Evolutionary conservation across 2,329 filamentous ascomycete genomes (phyloP).

Genomic region (Aspergillus sclerotialis): DNA sequence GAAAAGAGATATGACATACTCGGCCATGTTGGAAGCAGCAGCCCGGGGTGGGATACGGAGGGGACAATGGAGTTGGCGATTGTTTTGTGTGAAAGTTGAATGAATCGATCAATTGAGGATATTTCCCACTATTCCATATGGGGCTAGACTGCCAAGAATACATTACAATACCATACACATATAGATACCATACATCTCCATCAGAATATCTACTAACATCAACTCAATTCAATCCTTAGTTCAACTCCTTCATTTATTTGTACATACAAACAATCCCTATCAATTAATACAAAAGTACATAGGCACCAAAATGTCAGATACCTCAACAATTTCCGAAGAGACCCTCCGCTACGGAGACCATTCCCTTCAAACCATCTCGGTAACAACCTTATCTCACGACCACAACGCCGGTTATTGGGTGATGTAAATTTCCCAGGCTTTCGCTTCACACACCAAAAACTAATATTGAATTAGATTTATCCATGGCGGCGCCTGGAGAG

Average conservation of each 20-base stretch:
- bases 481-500: slow-evolving; percentile 45
- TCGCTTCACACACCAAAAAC: neutral
- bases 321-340: no score
- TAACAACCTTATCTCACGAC: slow-evolving; percentile 17
- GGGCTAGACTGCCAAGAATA: slow-evolving; percentile 23
- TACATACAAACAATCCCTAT: no score
- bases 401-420: slow-evolving; percentile 29
- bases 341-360: slow-evolving; percentile 22
- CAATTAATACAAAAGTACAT: no score
- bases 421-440: slow-evolving; percentile 25
- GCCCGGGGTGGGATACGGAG: slow-evolving; percentile 13
- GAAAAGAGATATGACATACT: slow-evolving; percentile 14
- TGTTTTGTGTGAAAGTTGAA: slow-evolving; percentile 27
- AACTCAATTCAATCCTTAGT: no score
- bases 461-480: slow-evolving; percentile 31
- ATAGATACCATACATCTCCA: no score
- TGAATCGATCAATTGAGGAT: slow-evolving; percentile 25
- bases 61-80: slow-evolving; percentile 10
- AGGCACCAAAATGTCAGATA: no score
- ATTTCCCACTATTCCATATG: slow-evolving; percentile 16
- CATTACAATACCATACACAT: no score
- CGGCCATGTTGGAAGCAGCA: slow-evolving; percentile 24
- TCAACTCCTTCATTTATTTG: no score
- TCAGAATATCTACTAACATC: neutral
- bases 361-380: slow-evolving; percentile 26